Evolutionary conservation across 2,329 filamentous ascomycete genomes (phyloP).

Genomic region (Paecilomyces variotii): DNA sequence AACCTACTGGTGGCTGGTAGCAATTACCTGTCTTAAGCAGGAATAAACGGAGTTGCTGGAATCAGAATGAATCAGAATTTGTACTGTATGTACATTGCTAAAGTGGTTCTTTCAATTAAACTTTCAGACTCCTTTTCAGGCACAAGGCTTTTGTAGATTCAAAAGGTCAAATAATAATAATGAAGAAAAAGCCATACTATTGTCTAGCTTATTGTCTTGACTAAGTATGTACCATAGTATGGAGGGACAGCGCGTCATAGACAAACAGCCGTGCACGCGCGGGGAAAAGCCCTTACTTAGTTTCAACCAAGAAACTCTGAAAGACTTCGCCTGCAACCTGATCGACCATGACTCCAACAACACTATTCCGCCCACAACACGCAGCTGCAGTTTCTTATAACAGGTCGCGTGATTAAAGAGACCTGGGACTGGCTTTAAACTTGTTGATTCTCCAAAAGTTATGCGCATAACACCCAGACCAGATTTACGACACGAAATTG

Average conservation of each 20-base stretch:
- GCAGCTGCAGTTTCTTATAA: neutral
- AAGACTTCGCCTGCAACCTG: neutral
- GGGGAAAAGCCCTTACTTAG: neutral
- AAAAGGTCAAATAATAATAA: too few species aligned
- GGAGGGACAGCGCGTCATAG: too few species aligned
- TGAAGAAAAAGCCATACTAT: too few species aligned
- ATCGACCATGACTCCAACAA: neutral
- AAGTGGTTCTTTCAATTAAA: too few species aligned
- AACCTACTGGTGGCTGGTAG: too few species aligned
- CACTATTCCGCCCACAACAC: neutral
- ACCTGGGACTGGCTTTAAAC: neutral
- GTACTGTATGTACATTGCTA: too few species aligned
- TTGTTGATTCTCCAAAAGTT: neutral
- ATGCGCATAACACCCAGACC: conserved; percentile 1
- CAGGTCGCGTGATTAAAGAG: neutral
- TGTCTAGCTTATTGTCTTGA: neutral
- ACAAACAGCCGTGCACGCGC: neutral
- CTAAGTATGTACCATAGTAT: neutral
- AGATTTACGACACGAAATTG: conserved; percentile 1
- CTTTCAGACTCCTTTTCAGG: too few species aligned
- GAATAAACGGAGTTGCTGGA: too few species aligned
- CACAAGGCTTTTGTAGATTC: too few species aligned
- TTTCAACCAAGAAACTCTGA: neutral
- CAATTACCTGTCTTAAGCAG: too few species aligned
- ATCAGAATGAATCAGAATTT: too few species aligned